Base-by-base conservation (phyloP, 2,329 filamentous ascomycete species). In the Dothistroma septosporum region DNA sequence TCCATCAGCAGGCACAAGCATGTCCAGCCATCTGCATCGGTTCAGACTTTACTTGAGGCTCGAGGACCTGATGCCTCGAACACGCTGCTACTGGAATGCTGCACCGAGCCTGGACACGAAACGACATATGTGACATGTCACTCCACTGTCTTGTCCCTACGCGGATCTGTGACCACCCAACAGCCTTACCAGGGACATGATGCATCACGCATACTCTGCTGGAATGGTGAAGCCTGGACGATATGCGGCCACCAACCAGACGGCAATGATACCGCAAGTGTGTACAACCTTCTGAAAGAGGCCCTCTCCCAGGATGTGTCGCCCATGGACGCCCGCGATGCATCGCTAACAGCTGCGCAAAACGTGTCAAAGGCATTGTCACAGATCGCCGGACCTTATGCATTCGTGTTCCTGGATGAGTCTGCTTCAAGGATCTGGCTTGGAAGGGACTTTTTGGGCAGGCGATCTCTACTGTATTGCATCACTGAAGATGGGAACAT, bases 181-280 rank as follows among this genome's bases (percentile, higher is more conserved):
- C 94, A 97, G 74, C 94, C 94, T 1, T 82, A 96, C 4, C 74
- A 82, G 47, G 83, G 88, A 65, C 41, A 72, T 2, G 64, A 68
- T 0, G 82, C 82, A 0, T 80, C 82, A 4, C 91, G 88, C 0
- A 79, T 90, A 0, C 80, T 99, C 1, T 97, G 93, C 81, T 99
- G 94, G 94, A 99, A 99, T 72, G 94, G 94, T 48, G 94, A 99
- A 74, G 93, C 92, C 0, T 99, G 94, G 94, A 87, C 83, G 60
- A 81, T 96, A 54, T 76, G 76, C 9, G 82, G 81, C 35, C 68
- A 81, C 10, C 69, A 74, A 0, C 79, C 96, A n/a, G 61, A 70
- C 46, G 89, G 86, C 60, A 97, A 96, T 72, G 94, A 99, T 75
- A 90, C 90, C 2, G 82, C 88, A 69, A 76, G 79, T 7, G 79